A percentile compares a stretch with the other conserved stretches of the same genome.
Evolutionary conservation across 2,329 filamentous ascomycete species (phyloP).

Genomic region (Calycina marina): DNA sequence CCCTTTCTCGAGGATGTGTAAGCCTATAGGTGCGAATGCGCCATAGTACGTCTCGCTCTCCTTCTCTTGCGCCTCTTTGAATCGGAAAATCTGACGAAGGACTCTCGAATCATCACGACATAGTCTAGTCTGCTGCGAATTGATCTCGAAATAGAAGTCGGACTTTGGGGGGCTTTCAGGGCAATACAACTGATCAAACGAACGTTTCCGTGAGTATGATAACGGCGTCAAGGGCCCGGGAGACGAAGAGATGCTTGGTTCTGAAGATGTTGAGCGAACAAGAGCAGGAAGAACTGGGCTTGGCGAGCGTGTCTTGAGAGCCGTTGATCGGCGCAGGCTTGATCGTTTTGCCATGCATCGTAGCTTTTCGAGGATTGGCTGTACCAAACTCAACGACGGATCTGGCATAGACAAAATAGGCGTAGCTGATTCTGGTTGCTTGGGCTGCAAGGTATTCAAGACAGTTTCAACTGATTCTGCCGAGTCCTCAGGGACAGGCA

Average conservation of each 20-base stretch:
- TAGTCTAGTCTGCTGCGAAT: not conserved
- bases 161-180: not conserved
- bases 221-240: not conserved
- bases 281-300: too few relatives aligned
- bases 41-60: constrained; percentile 4
- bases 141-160: not conserved
- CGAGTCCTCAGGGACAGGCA: too few relatives aligned
- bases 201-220: not conserved
- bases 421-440: too few relatives aligned
- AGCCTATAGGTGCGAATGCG: constrained; percentile 3
- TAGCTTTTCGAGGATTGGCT: too few relatives aligned
- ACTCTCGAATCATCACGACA: not conserved
- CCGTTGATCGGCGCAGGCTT: too few relatives aligned
- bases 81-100: not conserved
- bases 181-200: not conserved
- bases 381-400: too few relatives aligned
- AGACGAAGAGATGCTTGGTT: not conserved
- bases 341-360: too few relatives aligned
- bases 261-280: too few relatives aligned
- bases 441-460: too few relatives aligned
- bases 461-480: too few relatives aligned
- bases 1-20: constrained; percentile 5
- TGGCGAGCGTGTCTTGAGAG: too few relatives aligned
- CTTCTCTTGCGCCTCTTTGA: constrained; percentile 1
- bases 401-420: too few relatives aligned